Conservation (phyloP, 208 protist genomes). For the Angomonas ambiguus region DNA sequence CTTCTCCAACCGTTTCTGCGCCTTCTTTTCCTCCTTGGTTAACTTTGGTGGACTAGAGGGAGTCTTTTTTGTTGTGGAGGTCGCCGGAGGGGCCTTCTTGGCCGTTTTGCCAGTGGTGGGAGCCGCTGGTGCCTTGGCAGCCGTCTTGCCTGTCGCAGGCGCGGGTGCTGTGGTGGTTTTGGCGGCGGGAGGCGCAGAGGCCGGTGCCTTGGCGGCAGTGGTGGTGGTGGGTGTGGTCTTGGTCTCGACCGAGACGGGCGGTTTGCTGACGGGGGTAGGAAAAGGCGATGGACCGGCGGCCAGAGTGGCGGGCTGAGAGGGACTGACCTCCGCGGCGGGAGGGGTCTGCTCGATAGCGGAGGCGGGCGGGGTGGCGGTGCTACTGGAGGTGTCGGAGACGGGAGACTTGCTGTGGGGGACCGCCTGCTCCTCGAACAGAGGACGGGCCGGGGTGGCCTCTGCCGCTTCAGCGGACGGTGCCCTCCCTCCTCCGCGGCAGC, state of each 20-base stretch:
- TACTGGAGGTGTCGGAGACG: neutral
- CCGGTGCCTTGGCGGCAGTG: slow-evolving; percentile 1
- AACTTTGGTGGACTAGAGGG: neutral
- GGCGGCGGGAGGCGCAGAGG: neutral
- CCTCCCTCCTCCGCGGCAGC: slow-evolving; percentile 7
- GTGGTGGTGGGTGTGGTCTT: slow-evolving; percentile 8
- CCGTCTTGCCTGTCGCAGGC: neutral
- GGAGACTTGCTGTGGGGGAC: neutral
- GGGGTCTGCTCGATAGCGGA: neutral
- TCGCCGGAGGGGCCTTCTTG: neutral
- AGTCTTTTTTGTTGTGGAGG: neutral
- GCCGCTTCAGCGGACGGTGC: neutral
- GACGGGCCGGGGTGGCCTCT: neutral
- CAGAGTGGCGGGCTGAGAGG: slow-evolving; percentile 18
- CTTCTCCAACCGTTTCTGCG: slow-evolving; percentile 17
- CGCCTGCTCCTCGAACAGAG: neutral
- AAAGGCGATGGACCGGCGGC: slow-evolving; percentile 20
- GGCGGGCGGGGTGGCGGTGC: neutral
- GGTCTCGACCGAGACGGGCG: neutral
- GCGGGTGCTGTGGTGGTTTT: neutral
- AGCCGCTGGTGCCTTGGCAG: slow-evolving; percentile 1
- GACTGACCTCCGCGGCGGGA: slow-evolving; percentile 3
- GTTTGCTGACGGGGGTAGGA: slow-evolving; percentile 5
- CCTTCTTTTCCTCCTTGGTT: slow-evolving; percentile 14
- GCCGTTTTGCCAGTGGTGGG: neutral